Conservation (phyloP, 805 yeast genomes). For the Wickerhamiella domercqiae region DNA sequence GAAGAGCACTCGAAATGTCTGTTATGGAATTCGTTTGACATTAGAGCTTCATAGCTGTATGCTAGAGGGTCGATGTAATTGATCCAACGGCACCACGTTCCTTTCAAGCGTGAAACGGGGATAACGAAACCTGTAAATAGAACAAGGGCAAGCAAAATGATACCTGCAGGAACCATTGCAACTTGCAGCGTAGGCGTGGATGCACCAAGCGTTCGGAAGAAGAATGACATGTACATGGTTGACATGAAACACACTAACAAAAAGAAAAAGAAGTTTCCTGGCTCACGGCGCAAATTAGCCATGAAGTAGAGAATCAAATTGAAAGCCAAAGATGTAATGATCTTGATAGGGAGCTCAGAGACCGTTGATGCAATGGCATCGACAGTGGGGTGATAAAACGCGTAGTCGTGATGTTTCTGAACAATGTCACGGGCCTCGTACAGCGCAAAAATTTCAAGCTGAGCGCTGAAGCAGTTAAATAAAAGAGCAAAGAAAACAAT, state of each 20-base stretch:
- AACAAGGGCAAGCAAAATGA: constrained; percentile 33
- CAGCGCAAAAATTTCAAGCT: constrained; percentile 37
- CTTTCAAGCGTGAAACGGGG: constrained; percentile 42
- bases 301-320: constrained; percentile 41
- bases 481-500: constrained; percentile 43
- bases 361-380: constrained; percentile 51
- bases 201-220: constrained; percentile 43
- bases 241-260: constrained; percentile 31
- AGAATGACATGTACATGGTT: constrained; percentile 33
- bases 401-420: constrained; percentile 55
- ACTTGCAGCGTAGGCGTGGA: constrained; percentile 33
- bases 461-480: constrained; percentile 45
- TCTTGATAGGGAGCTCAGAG: constrained; percentile 49
- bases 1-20: constrained; percentile 36
- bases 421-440: constrained; percentile 43
- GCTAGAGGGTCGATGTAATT: constrained; percentile 42
- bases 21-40: constrained; percentile 50
- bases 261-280: constrained; percentile 41
- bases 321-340: constrained; percentile 31
- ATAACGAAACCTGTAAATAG: constrained; percentile 51
- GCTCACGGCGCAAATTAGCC: constrained; percentile 32
- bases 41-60: constrained; percentile 46
- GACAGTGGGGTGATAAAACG: constrained; percentile 58
- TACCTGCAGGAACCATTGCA: constrained; percentile 48
- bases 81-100: constrained; percentile 58